Base-by-base conservation (phyloP, 2,329 filamentous ascomycete genomes). In the Ophiocordyceps camponoti-floridani region DNA sequence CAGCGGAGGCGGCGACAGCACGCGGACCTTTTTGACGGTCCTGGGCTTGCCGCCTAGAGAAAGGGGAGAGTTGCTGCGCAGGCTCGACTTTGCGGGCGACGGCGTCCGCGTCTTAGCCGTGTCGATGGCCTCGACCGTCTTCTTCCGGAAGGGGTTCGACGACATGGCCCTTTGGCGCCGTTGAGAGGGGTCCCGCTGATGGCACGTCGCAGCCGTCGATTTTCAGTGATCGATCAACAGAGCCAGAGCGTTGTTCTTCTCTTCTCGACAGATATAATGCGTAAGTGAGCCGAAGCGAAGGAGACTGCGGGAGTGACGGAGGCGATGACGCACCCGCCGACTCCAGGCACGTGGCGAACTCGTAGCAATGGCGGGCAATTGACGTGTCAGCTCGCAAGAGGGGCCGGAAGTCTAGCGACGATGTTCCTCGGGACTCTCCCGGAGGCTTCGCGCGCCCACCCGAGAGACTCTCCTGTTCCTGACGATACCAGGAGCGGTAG, bases 11-110 rank as follows among this genome's bases (percentile, higher is more conserved):
- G 77, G 77, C 40, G 75, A 79, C 55, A 79, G 69, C 9, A 81
- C 72, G 54, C 79, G 75, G 48, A 84, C 79, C 54, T 75, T 81
- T 62, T 82, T 82, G 47, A 73, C 67, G 37, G 75, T 69, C 43
- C 47, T 51, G 53, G 65, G 50, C 54, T 59, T 35, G 19, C 41
- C 41, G 18, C 33, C 28, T 43, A 43, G 41, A 6, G 42, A 45
- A 10, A 46, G 46, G 28, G 44, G 42, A 10, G 44, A 44, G 27
- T 44, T 40, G 44, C 40, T 45, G 46, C 50, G 49, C 19, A 51
- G 35, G 43, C 50, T 52, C 18, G 50, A 49, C 44, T 47, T 52
- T 45, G 41, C 35, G 9, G 50, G 50, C 11, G 48, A 51, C 37
- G 44, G 45, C 33, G 49, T 23, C 40, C 51, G 50, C n/a, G 46